Conservation (phyloP, 108 stramenopile species). For the Seminavis robusta region DNA sequence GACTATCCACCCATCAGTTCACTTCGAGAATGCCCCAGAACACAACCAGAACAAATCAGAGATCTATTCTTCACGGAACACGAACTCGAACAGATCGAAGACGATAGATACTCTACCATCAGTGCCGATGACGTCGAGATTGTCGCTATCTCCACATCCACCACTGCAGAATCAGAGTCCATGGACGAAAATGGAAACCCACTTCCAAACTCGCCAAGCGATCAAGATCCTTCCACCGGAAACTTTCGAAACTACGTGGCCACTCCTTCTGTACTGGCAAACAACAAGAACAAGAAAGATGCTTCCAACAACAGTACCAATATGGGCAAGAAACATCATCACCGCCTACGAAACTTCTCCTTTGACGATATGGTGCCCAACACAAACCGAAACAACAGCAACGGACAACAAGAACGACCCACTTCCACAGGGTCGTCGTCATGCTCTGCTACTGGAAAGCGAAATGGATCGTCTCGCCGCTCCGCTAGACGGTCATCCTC, state of each 20-base stretch:
- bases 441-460: too few relatives aligned
- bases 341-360: too few relatives aligned
- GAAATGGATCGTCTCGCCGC: too few relatives aligned
- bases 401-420: too few relatives aligned
- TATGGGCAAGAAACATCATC: too few relatives aligned
- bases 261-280: too few relatives aligned
- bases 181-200: neutral
- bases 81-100: slow-evolving; percentile 76
- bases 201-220: neutral
- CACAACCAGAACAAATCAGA: slow-evolving; percentile 51
- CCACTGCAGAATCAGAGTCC: slow-evolving; percentile 2
- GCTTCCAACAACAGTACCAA: neutral
- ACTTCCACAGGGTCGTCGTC: too few relatives aligned
- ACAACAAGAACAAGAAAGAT: neutral
- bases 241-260: too few relatives aligned
- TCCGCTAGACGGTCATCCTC: too few relatives aligned
- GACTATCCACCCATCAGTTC: slow-evolving; percentile 78
- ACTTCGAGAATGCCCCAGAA: slow-evolving; percentile 58
- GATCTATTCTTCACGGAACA: slow-evolving; percentile 73
- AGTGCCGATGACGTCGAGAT: slow-evolving; percentile 78
- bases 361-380: too few relatives aligned
- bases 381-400: too few relatives aligned
- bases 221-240: neutral
- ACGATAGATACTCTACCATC: slow-evolving; percentile 64
- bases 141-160: slow-evolving; percentile 50